Evolutionary conservation across 352 stramenopile species (phyloP), one percentile per base, ranked within the genome.

Genomic region (Phytophthora foliorum): DNA sequence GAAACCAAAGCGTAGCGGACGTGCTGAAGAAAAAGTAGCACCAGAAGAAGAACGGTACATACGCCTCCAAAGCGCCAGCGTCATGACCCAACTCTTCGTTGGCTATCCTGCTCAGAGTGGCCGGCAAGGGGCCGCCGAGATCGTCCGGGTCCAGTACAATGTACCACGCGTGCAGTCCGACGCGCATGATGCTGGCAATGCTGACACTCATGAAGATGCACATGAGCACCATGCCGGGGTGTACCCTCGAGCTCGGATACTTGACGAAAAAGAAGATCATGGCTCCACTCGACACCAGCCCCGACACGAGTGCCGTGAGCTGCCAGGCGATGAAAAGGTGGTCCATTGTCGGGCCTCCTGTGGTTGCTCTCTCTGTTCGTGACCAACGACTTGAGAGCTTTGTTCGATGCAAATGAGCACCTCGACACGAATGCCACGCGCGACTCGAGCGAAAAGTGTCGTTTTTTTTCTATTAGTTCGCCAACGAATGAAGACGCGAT

Each of bases 21-120:
- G 86, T 93, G 60, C 74, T 74, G 74, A 95, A 93, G 84, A 94
- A 95, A 63, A 93, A 90, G 54, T 82, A 77, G 64, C 76, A 80
- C 88, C 88, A 95, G 64, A 95, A 95, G 77, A 94, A 92, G 65
- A 93, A 89, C 10, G 78, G 59, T 21, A 83, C 72, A 67, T 93
- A 92, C 17, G 62, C 56, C 51, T 82, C 79, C 46, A 90, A 41
- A 6, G 46, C 52, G 3, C 48, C 53, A 32, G 72, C 42, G 17
- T 65, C 57, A 31, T 78, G 67, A 0, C 66, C 54, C 3, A 93
- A 61, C 51, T 91, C 77, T 13, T 74, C 50, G 72, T 90, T 93
- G 14, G 87, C 85, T 17, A 92, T 77, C 59, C 84, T 64, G 57
- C 75, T 88, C 7, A 95, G 56, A 6, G 87, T 93, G 27, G 81